phyloP scores from a whole-genome alignment of 1,284 basidiomycete species.

The Austropuccinia psidii region DNA sequence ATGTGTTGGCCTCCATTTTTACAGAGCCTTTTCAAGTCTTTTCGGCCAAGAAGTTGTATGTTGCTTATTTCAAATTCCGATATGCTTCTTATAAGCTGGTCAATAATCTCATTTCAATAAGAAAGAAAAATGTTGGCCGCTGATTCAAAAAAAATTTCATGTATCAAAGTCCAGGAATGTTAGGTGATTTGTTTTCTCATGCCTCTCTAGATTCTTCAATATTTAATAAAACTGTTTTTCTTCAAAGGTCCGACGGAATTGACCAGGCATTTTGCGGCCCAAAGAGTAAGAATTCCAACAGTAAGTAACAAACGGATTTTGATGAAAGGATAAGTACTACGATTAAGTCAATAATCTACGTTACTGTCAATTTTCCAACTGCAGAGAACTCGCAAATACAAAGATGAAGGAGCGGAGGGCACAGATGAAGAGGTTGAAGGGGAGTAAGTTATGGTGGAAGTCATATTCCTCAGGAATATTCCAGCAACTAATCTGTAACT shows the following conservation, averaged over 20 bases:
- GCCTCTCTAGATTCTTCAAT: background rate
- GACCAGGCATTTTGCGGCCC: conserved; percentile 17
- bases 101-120: background rate
- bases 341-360: background rate
- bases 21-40: conserved; percentile 82
- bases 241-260: conserved; percentile 7
- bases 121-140: background rate
- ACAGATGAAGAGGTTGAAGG: conserved; percentile 2
- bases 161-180: conserved; percentile 17
- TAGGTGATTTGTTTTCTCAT: background rate
- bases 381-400: conserved; percentile 19
- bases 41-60: conserved; percentile 71
- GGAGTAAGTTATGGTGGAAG: no score
- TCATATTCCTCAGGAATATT: no score
- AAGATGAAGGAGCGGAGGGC: conserved; percentile 5
- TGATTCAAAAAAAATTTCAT: background rate
- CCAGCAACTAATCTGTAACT: no score
- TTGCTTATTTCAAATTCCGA: background rate
- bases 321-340: background rate
- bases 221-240: no score
- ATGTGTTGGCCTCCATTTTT: conserved; percentile 71
- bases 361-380: background rate
- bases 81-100: background rate
- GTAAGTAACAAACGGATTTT: background rate
- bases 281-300: conserved; percentile 29